Evolutionary conservation across 345 rosid species (phyloP).

Genomic region (Sisymbrium altissimum): DNA sequence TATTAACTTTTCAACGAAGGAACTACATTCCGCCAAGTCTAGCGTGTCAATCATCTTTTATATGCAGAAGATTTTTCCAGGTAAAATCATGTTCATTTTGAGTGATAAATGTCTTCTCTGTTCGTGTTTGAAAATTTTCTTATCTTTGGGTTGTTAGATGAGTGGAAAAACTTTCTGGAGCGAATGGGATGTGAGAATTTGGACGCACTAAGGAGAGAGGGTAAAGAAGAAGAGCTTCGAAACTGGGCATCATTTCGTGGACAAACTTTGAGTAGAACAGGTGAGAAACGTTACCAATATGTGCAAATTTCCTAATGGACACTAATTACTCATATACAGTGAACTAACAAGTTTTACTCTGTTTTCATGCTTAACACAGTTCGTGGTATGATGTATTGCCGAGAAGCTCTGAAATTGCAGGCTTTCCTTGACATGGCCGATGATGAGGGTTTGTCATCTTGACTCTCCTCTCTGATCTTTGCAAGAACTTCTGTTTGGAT

Average conservation of each 20-base stretch:
- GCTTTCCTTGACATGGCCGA: slow-evolving; percentile 84
- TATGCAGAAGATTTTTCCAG: slow-evolving; percentile 87
- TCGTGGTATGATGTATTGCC: slow-evolving; percentile 96
- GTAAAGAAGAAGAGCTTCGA: slow-evolving; percentile 63
- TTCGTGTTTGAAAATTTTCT: background rate
- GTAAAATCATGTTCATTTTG: slow-evolving; percentile 30
- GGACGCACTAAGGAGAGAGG: slow-evolving; percentile 47
- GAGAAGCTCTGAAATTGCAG: slow-evolving; percentile 83
- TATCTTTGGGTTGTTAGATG: slow-evolving; percentile 48
- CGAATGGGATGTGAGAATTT: slow-evolving; percentile 63
- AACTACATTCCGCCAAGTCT: slow-evolving; percentile 64
- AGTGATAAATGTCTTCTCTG: background rate
- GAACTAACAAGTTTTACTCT: background rate
- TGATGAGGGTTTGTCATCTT: slow-evolving; percentile 56
- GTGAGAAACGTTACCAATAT: slow-evolving; percentile 43
- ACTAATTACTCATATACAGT: background rate
- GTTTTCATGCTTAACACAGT: slow-evolving; percentile 48
- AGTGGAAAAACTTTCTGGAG: slow-evolving; percentile 89
- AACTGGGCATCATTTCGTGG: slow-evolving; percentile 94
- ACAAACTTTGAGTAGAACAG: slow-evolving; percentile 93
- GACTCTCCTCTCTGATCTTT: slow-evolving; percentile 1
- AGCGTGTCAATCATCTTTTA: slow-evolving; percentile 78
- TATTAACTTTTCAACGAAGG: slow-evolving; percentile 64
- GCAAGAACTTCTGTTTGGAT: background rate
- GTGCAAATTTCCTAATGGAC: background rate